Base-by-base conservation (phyloP, 2,329 filamentous ascomycete genomes). In the Penicillium sp. region DNA sequence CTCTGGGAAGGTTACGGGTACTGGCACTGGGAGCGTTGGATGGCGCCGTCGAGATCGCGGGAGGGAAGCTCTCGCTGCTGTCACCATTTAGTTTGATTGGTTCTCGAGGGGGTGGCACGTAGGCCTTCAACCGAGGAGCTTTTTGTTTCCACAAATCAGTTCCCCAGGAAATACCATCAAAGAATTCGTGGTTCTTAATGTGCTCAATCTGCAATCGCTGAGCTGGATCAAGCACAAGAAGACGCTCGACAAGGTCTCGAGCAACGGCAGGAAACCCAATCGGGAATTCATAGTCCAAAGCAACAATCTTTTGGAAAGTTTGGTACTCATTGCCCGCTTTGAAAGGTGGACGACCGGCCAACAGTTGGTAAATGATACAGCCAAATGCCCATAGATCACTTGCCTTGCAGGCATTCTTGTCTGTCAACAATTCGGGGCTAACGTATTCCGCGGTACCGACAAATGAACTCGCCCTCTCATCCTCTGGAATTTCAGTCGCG, bases 331-430 rank as follows among this genome's bases (percentile, higher is more conserved):
- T 97, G 14, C 84, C 90, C 42, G 90, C 95, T 74, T 99, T 99
- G 81, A 99, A 99, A 0, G 95, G 95, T 6, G 95, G 95, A 58
- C 95, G 83, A n/a, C 95, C 95, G n/a, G 90, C 90, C 33, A 99
- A 81, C 26, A 99, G 84, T 74, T 99, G 95, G 74, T 96, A 99
- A 61, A 99, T 87, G 66, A 99, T 99, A 78, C 95, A 99, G 10
- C 95, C 95, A 78, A 96, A 99, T 2, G 95, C 95, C 95, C 95
- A 99, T 49, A 99, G 77, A 76, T 99, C 95, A 74, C 95, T 98
- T 44, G 93, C 91, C 78, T 98, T 99, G 80, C 93, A 97, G 21
- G 93, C 95, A 68, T 90, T 96, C 79, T 98, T 98, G 70, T 96
- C 92, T 29, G 91, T 96, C 54, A 99, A 81, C n/a, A 99, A 82